A percentile compares a stretch with the other conserved stretches of the same genome.
phyloP scores from a whole-genome alignment of 352 stramenopile species.

The Globisporangium nagaii region DNA sequence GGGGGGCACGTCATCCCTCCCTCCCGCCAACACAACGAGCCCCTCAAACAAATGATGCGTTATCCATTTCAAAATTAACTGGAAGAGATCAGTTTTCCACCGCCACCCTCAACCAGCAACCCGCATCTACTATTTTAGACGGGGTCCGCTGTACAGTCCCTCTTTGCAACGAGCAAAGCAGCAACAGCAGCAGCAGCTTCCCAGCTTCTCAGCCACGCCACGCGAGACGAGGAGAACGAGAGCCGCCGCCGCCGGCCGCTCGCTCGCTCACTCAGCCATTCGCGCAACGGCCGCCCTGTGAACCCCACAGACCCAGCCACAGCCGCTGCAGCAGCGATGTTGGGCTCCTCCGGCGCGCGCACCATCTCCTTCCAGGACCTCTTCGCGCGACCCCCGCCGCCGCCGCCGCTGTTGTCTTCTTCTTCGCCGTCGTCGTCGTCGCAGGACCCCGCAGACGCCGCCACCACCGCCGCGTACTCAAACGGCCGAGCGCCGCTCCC shows the following conservation, averaged over 20 bases:
- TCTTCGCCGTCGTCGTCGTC: background rate
- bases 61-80: background rate
- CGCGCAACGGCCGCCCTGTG: background rate
- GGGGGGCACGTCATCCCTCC: no score
- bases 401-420: background rate
- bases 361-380: constrained; percentile 3
- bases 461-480: no score
- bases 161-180: no score
- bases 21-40: no score
- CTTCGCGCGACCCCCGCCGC: background rate
- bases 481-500: no score
- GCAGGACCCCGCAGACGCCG: no score
- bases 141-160: background rate
- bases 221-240: background rate
- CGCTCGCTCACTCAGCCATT: background rate
- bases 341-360: constrained; percentile 1
- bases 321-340: background rate
- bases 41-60: background rate
- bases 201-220: background rate
- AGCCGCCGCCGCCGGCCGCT: background rate
- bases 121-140: background rate
- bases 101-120: background rate
- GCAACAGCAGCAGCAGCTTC: no score
- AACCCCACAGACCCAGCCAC: background rate
- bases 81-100: background rate